phyloP scores from a whole-genome alignment of 2,329 filamentous ascomycete species.

The Colletotrichum cordylinicola region DNA sequence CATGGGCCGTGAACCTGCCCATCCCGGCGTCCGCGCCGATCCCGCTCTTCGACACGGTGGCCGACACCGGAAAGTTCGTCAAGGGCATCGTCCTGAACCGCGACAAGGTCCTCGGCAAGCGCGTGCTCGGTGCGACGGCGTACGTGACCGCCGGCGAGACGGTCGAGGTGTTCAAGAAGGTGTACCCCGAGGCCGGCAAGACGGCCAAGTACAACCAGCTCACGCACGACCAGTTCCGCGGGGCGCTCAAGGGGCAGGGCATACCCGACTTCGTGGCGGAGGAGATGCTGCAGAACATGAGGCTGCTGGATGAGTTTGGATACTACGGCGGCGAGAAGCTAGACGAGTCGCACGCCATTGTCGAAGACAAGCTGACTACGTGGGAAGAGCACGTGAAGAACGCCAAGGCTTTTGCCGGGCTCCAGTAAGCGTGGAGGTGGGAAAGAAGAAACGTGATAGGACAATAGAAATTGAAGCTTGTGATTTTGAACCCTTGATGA shows the following conservation, averaged over 20 bases:
- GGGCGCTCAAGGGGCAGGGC: constrained; percentile 31
- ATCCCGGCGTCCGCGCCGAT: constrained; percentile 32
- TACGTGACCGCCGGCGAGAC: constrained; percentile 39
- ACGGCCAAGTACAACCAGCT: constrained; percentile 34
- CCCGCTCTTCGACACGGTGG: constrained; percentile 37
- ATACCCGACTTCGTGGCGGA: constrained; percentile 30
- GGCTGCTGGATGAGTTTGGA: constrained; percentile 45
- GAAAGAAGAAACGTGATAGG: background rate
- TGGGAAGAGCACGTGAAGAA: constrained; percentile 44
- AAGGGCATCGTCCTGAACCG: constrained; percentile 31
- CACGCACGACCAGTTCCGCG: constrained; percentile 39
- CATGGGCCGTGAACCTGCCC: constrained; percentile 37
- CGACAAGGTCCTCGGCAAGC: constrained; percentile 33
- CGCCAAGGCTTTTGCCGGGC: constrained; percentile 35
- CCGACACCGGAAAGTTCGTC: constrained; percentile 48
- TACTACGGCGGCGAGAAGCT: constrained; percentile 44
- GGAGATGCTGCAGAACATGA: constrained; percentile 48
- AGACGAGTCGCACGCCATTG: constrained; percentile 33
- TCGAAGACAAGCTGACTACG: constrained; percentile 40
- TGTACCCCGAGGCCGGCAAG: constrained; percentile 41
- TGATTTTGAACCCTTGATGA: background rate
- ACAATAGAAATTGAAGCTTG: background rate
- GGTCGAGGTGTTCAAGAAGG: constrained; percentile 29
- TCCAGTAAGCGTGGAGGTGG: constrained; percentile 32
- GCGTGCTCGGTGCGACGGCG: constrained; percentile 39